Percentiles rank a stretch among this genome's conserved stretches.
phyloP scores from a whole-genome alignment of 2,329 filamentous ascomycete species.

The Alternaria brassicae region DNA sequence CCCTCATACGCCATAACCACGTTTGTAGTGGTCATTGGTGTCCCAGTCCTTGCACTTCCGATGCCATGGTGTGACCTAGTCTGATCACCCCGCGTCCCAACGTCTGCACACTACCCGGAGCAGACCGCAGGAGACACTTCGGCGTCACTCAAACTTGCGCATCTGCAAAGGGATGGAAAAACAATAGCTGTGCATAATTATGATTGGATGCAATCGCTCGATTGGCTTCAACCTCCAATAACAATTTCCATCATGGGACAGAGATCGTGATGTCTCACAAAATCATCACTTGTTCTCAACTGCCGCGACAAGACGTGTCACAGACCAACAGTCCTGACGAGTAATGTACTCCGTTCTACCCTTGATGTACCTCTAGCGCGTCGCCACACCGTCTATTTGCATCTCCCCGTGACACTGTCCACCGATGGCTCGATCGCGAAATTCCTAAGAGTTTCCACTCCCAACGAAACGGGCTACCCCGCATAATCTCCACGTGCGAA shows the following conservation, averaged over 20 bases:
- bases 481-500: conserved; percentile 11
- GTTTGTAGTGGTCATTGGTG: background rate
- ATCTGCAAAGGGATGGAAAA: background rate
- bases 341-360: background rate
- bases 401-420: background rate
- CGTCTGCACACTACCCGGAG: background rate
- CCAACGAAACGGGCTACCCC: background rate
- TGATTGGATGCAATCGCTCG: background rate
- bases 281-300: background rate
- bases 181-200: background rate
- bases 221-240: background rate
- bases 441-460: background rate
- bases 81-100: conserved; percentile 10
- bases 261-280: conserved; percentile 1
- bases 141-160: background rate
- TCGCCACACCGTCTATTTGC: background rate
- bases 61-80: conserved; percentile 27
- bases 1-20: background rate
- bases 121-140: background rate
- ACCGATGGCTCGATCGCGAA: background rate
- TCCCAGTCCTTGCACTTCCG: conserved; percentile 8
- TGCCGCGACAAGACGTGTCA: background rate
- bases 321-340: background rate
- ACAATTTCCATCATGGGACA: background rate
- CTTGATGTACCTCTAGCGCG: background rate